phyloP scores from a whole-genome alignment of 2,329 filamentous ascomycete genomes.

The Xylaria sp. region DNA sequence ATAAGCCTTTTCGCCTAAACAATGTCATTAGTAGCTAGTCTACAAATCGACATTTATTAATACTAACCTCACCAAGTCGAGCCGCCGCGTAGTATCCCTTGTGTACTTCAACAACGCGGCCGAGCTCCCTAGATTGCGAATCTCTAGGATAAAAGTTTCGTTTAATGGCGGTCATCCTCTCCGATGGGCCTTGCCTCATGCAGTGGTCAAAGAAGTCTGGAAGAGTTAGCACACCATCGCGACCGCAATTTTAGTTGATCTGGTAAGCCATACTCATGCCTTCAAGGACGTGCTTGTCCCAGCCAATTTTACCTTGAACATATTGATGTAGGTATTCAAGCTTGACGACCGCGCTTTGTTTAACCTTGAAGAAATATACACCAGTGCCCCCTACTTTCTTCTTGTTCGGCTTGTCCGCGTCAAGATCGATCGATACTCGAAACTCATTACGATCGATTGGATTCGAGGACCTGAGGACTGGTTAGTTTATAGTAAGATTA shows the following conservation, averaged over 20 bases:
- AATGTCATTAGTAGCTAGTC: constrained; percentile 9
- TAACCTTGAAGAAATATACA: constrained; percentile 69
- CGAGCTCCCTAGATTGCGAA: constrained; percentile 65
- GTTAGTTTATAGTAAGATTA: constrained; percentile 28
- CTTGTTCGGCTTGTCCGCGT: constrained; percentile 55
- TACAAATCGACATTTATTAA: background rate
- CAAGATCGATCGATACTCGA: constrained; percentile 75
- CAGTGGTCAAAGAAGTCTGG: constrained; percentile 89
- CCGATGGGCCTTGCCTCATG: constrained; percentile 80
- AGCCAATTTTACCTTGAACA: constrained; percentile 67
- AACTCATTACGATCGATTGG: constrained; percentile 60
- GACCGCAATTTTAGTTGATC: background rate
- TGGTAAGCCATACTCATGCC: constrained; percentile 71
- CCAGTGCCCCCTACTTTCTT: constrained; percentile 49
- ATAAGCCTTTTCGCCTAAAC: constrained; percentile 68
- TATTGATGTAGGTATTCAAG: constrained; percentile 75
- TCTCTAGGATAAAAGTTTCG: constrained; percentile 79
- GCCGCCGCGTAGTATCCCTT: constrained; percentile 93
- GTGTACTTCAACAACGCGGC: constrained; percentile 76
- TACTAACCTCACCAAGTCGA: constrained; percentile 72
- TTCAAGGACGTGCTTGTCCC: constrained; percentile 76
- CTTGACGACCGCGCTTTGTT: constrained; percentile 73
- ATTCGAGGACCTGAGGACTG: constrained; percentile 51
- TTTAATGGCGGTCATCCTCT: constrained; percentile 76
- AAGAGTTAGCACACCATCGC: constrained; percentile 4